A percentile compares a stretch with the other conserved stretches of the same genome.
phyloP scores from a whole-genome alignment of 495 filamentous ascomycete genomes.

The Penicillium steckii region DNA sequence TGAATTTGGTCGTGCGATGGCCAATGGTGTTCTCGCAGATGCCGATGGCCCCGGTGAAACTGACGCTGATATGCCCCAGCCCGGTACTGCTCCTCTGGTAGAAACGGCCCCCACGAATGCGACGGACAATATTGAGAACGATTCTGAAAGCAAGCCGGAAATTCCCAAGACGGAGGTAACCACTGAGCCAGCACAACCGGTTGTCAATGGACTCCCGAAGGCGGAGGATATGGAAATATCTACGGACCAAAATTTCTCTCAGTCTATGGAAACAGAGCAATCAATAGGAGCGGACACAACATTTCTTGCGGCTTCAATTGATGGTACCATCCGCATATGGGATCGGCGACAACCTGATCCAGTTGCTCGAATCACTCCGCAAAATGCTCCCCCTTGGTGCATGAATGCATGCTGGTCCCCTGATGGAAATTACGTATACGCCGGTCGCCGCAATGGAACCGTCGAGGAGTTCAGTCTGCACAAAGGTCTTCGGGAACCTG shows the following conservation, averaged over 20 bases:
- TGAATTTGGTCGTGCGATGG: conserved; percentile 79
- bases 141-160: conserved; percentile 12
- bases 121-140: conserved; percentile 8
- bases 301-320: conserved; percentile 83
- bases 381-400: conserved; percentile 88
- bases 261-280: conserved; percentile 34
- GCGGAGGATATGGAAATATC: conserved; percentile 43
- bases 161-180: conserved; percentile 14
- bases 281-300: conserved; percentile 57
- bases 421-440: conserved; percentile 93
- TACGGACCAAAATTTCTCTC: conserved; percentile 27
- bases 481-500: conserved; percentile 71
- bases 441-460: conserved; percentile 86
- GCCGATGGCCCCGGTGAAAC: conserved; percentile 38
- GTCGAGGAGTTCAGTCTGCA: conserved; percentile 93
- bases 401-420: conserved; percentile 98
- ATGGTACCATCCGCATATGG: conserved; percentile 89
- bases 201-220: conserved; percentile 52
- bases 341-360: conserved; percentile 77
- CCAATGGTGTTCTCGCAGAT: conserved; percentile 49
- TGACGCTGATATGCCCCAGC: conserved; percentile 22
- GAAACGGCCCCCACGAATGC: conserved; percentile 3
- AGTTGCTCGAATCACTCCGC: conserved; percentile 72
- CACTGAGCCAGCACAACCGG: conserved; percentile 22
- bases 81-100: conserved; percentile 20